Evolutionary conservation across 2,329 filamentous ascomycete genomes (phyloP), one percentile per base, ranked within the genome.

Genomic region (Aspergillus awamori): DNA sequence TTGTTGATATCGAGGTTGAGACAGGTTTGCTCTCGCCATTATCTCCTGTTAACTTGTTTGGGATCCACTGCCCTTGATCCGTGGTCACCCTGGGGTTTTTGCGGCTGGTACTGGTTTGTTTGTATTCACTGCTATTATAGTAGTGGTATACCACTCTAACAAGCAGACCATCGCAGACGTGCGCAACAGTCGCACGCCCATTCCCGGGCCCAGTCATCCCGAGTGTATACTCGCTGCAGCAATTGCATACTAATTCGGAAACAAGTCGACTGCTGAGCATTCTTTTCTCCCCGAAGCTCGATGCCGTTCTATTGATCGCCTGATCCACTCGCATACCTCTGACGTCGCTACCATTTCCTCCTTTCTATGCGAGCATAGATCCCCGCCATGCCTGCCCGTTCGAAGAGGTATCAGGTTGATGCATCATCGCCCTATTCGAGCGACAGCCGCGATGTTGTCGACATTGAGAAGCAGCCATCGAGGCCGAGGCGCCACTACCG

Each of bases 401-500:
- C 66, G 60, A 72, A 69, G 69, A 69, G 72, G 66, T 65, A 67
- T 58, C 71, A 70, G 65, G 65, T 69, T 59, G 68, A 69, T 57
- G 57, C 67, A 62, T 62, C 64, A 11, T 66, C 70, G 13, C 63
- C 65, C 41, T 68, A 69, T 59, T 60, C 60, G 26, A 38, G 65
- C 33, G 57, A 64, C 28, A 22, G 45, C 10, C 63, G 58, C 47
- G 57, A 67, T 54, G 61, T 65, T n/a, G 65, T 68, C 54, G 75
- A 78, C 53, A n/a, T 76, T 41, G 74, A 76, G 57, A 76, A 76
- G 59, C 70, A 75, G 38, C 68, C 68, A 13, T 47, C 63, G 5
- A 69, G 67, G 15, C 66, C 66, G 22, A 60, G 65, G 11, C 63
- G 66, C 47, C 67, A 67, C 36, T 67, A 66, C 48, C 66, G 68